phyloP scores from a whole-genome alignment of 1,284 basidiomycete species.

The Xerocomus minutiporus region DNA sequence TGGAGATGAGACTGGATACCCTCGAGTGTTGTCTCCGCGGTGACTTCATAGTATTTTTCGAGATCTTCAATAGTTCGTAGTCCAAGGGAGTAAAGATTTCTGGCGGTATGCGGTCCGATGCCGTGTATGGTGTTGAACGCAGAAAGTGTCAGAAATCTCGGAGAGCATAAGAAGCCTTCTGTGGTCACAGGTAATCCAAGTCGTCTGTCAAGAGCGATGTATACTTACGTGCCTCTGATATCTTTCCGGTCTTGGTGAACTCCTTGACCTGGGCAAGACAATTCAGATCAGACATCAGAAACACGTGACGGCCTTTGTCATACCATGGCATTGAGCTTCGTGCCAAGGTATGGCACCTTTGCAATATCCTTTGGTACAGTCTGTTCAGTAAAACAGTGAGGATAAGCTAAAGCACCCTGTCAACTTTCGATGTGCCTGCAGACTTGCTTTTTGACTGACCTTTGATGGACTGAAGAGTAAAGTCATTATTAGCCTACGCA shows the following conservation, averaged over 20 bases:
- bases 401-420: conserved; percentile 50
- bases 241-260: conserved; percentile 50
- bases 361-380: conserved; percentile 43
- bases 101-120: conserved; percentile 65
- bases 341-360: conserved; percentile 56
- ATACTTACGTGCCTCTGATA: conserved; percentile 56
- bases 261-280: conserved; percentile 50
- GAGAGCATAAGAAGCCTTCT: conserved; percentile 47
- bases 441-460: conserved; percentile 35
- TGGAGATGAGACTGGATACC: conserved; percentile 5
- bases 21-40: conserved; percentile 9
- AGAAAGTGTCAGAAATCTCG: conserved; percentile 53
- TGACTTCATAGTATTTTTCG: conserved; percentile 57
- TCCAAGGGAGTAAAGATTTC: conserved; percentile 55
- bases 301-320: background rate
- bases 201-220: background rate
- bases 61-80: conserved; percentile 60
- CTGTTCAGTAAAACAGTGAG: conserved; percentile 44
- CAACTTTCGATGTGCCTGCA: background rate
- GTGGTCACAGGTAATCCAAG: conserved; percentile 3
- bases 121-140: conserved; percentile 65
- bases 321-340: conserved; percentile 59
- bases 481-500: background rate
- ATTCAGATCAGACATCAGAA: background rate
- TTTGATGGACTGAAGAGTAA: conserved; percentile 50